phyloP scores from a whole-genome alignment of 2,329 filamentous ascomycete genomes.

The Cordyceps pruinosa region DNA sequence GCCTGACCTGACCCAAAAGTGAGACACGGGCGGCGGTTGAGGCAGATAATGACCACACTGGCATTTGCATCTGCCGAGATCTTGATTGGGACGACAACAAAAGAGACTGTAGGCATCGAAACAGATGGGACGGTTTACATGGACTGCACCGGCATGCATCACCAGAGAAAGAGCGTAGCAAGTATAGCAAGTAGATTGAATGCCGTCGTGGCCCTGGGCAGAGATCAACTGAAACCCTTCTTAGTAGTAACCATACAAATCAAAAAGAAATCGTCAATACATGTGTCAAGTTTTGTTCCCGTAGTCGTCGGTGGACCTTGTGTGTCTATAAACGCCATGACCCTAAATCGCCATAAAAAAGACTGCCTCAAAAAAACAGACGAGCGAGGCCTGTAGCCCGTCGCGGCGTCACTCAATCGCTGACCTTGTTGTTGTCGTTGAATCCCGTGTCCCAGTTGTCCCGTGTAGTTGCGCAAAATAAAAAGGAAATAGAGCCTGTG shows the following conservation, averaged over 20 bases:
- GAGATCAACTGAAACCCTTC: slow-evolving; percentile 2
- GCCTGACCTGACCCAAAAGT: no score
- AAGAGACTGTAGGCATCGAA: no score
- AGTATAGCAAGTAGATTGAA: slow-evolving; percentile 1
- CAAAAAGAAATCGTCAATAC: slow-evolving; percentile 9
- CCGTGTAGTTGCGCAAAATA: slow-evolving; percentile 1
- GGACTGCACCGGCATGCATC: no score
- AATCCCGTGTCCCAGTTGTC: slow-evolving; percentile 3
- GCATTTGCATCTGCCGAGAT: no score
- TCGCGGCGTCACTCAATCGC: background rate
- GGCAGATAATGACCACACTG: no score
- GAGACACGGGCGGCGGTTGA: no score
- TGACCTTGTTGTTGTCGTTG: background rate
- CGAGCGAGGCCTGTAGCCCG: background rate
- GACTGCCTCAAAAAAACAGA: background rate
- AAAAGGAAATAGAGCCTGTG: background rate
- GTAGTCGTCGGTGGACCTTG: slow-evolving; percentile 1
- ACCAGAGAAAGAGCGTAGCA: background rate
- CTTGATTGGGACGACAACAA: no score
- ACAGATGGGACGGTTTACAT: no score
- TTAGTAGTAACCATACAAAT: slow-evolving; percentile 9
- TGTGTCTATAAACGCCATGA: slow-evolving; percentile 7
- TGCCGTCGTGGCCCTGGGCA: slow-evolving; percentile 9
- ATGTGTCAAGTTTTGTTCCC: slow-evolving; percentile 8
- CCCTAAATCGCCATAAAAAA: background rate